Conservation (phyloP, 805 yeast species). For the Dipodascus albidus region DNA sequence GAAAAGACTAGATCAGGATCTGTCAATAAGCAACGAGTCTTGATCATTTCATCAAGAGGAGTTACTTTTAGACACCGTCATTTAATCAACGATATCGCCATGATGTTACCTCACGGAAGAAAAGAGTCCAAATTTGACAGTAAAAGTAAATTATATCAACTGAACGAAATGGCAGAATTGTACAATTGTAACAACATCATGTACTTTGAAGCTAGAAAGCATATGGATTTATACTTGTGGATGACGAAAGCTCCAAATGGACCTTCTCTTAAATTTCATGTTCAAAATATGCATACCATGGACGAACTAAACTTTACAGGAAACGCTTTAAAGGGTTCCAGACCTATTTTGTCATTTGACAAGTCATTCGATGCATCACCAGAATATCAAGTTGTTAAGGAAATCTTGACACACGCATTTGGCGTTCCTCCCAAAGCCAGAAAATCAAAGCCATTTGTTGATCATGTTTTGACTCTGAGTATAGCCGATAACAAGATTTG, state of each 20-base stretch:
- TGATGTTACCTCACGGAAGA: slow-evolving; percentile 84
- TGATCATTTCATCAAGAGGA: slow-evolving; percentile 88
- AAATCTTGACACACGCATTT: slow-evolving; percentile 66
- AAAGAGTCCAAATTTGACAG: slow-evolving; percentile 94
- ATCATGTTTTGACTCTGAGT: slow-evolving; percentile 88
- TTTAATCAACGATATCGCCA: slow-evolving; percentile 66
- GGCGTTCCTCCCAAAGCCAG: slow-evolving; percentile 95
- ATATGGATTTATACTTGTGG: slow-evolving; percentile 91
- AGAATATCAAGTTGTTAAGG: slow-evolving; percentile 69
- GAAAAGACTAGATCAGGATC: slow-evolving; percentile 29
- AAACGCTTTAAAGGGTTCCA: slow-evolving; percentile 87
- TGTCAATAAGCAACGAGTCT: slow-evolving; percentile 77
- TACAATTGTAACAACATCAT: slow-evolving; percentile 93
- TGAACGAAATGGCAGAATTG: slow-evolving; percentile 92
- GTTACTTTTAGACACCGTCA: slow-evolving; percentile 92
- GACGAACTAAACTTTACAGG: slow-evolving; percentile 96
- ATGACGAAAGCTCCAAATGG: slow-evolving; percentile 95
- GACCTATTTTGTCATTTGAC: slow-evolving; percentile 89
- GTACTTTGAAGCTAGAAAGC: slow-evolving; percentile 93
- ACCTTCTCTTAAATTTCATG: slow-evolving; percentile 86
- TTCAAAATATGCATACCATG: slow-evolving; percentile 91
- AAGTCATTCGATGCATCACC: slow-evolving; percentile 56
- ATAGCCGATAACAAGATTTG: slow-evolving; percentile 90
- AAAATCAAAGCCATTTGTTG: slow-evolving; percentile 87
- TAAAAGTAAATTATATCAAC: slow-evolving; percentile 75